Evolutionary conservation across 108 stramenopile species (phyloP).

Genomic region (Licmophora abbreviata): DNA sequence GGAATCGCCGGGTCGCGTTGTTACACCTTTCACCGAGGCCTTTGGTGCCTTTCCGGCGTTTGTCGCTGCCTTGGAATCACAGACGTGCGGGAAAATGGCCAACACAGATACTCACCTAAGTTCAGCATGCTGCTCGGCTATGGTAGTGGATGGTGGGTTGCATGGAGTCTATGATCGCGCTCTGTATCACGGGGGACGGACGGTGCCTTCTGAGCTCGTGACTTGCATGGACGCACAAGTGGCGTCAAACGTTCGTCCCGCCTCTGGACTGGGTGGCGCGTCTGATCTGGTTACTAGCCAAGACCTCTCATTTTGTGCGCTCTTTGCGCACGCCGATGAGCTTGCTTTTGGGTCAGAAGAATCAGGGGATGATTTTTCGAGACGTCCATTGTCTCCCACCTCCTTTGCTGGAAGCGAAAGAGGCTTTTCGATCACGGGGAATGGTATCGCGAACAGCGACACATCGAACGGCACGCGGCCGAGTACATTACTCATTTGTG

Average conservation of each 20-base stretch:
- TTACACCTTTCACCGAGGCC: slow-evolving; percentile 47
- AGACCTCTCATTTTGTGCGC: slow-evolving; percentile 56
- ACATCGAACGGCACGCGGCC: slow-evolving; percentile 54
- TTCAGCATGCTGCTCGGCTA: slow-evolving; percentile 1
- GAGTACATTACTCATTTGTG: slow-evolving; percentile 57
- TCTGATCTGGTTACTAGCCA: slow-evolving; percentile 24
- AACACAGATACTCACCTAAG: not conserved
- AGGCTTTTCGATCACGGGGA: not conserved
- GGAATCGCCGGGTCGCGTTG: slow-evolving; percentile 29
- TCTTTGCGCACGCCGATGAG: slow-evolving; percentile 76
- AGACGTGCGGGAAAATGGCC: slow-evolving; percentile 23
- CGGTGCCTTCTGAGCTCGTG: slow-evolving; percentile 35
- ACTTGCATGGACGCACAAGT: slow-evolving; percentile 42
- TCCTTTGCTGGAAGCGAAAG: not conserved
- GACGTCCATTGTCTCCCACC: slow-evolving; percentile 7
- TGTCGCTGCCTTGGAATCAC: slow-evolving; percentile 53
- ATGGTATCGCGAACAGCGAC: not conserved
- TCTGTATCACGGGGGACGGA: slow-evolving; percentile 24
- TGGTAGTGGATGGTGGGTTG: slow-evolving; percentile 20
- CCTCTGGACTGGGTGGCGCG: slow-evolving; percentile 5
- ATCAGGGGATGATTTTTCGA: slow-evolving; percentile 11
- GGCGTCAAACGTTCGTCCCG: slow-evolving; percentile 10
- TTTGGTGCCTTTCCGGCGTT: slow-evolving; percentile 56
- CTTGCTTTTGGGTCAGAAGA: slow-evolving; percentile 49
- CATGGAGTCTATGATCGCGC: slow-evolving; percentile 36